A percentile compares a stretch with the other conserved stretches of the same genome.
These are phyloP conservation scores for Cystobasidium slooffiae DNA, from an alignment of 1,284 basidiomycete genomes.

Conservation along the genomic window DNA sequence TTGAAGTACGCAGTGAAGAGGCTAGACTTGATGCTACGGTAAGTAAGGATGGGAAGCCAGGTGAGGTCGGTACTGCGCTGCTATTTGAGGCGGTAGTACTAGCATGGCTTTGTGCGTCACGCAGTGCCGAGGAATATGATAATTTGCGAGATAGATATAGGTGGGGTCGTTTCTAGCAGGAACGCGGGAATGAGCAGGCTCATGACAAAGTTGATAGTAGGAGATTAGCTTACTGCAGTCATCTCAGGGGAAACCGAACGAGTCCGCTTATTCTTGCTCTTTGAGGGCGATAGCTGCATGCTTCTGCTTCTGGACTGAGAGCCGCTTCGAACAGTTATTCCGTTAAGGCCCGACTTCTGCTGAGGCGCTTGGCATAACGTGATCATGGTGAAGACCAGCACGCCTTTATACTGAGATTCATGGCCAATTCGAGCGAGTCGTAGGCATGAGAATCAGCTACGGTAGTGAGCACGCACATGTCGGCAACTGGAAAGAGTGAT, in stretches of 20 bases:
- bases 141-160: conserved; percentile 31
- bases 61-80: not conserved
- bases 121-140: conserved; percentile 25
- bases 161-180: conserved; percentile 24
- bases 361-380: no score
- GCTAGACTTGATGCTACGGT: conserved; percentile 28
- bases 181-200: no score
- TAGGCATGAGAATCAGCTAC: no score
- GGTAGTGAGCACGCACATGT: no score
- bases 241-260: conserved; percentile 37
- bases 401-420: no score
- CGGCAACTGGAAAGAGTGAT: no score
- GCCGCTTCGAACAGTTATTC: no score
- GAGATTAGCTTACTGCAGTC: conserved; percentile 8
- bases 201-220: no score
- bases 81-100: not conserved
- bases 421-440: no score
- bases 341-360: no score
- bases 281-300: not conserved
- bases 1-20: conserved; percentile 9
- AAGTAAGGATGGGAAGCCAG: conserved; percentile 32
- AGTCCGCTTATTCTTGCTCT: conserved; percentile 28
- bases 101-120: not conserved
- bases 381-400: no score
- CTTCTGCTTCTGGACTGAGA: conserved; percentile 5